These are phyloP conservation scores for Abrus pulchellus DNA, from an alignment of 306 rosid species.

Conservation along the genomic window DNA sequence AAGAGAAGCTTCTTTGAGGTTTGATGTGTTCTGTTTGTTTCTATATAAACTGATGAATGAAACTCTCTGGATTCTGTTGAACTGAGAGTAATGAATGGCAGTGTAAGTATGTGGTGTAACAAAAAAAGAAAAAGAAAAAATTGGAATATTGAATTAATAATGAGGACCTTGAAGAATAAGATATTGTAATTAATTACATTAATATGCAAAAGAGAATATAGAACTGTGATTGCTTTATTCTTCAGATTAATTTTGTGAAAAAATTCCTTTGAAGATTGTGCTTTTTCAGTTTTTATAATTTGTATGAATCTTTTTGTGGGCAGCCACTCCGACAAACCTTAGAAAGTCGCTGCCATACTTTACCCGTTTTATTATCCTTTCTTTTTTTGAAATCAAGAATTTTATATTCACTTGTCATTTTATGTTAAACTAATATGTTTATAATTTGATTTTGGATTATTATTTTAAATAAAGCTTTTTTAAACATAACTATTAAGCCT, in stretches of 20 bases:
- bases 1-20: slow-evolving; percentile 54
- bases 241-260: background rate
- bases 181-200: slow-evolving; percentile 1
- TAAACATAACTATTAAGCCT: no score
- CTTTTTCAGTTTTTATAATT: slow-evolving; percentile 12
- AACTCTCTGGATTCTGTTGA: slow-evolving; percentile 26
- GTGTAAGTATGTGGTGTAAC: slow-evolving; percentile 31
- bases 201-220: slow-evolving; percentile 49
- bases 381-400: slow-evolving; percentile 11
- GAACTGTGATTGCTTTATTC: slow-evolving; percentile 44
- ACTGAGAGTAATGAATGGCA: slow-evolving; percentile 16
- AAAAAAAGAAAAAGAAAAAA: background rate
- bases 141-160: slow-evolving; percentile 13
- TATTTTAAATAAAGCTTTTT: background rate
- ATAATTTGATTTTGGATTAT: background rate
- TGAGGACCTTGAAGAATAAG: background rate
- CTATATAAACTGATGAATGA: slow-evolving; percentile 42
- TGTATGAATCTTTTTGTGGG: slow-evolving; percentile 66
- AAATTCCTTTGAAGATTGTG: slow-evolving; percentile 53
- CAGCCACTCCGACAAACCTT: slow-evolving; percentile 76
- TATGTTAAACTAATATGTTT: background rate
- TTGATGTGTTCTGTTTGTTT: slow-evolving; percentile 49
- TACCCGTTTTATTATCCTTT: slow-evolving; percentile 33
- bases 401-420: background rate
- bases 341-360: slow-evolving; percentile 63